Conservation (phyloP, 31 red algal genomes). For the Odonthalia washingtoniensis region DNA sequence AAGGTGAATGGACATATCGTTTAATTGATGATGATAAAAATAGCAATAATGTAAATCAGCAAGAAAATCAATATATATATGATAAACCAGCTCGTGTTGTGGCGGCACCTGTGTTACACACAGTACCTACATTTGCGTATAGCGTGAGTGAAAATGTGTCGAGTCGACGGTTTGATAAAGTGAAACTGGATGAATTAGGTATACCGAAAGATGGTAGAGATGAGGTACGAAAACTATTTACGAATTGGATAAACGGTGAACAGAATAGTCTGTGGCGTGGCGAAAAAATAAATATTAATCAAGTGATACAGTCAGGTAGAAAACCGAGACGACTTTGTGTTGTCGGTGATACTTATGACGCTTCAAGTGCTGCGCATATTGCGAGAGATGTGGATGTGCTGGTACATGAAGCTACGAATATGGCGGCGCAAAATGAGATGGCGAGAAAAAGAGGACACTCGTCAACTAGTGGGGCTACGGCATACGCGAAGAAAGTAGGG, state of each 20-base stretch:
- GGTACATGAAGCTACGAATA: slow-evolving; percentile 93
- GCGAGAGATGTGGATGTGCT: slow-evolving; percentile 77
- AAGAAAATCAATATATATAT: background rate
- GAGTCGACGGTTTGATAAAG: slow-evolving; percentile 47
- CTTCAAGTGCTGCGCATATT: slow-evolving; percentile 55
- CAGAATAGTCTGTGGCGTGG: slow-evolving; percentile 47
- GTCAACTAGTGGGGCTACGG: slow-evolving; percentile 47
- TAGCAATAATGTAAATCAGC: no score
- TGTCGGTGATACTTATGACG: slow-evolving; percentile 87
- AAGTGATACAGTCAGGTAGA: slow-evolving; percentile 53
- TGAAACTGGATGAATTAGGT: slow-evolving; percentile 51
- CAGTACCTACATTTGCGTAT: slow-evolving; percentile 85
- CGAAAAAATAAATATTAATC: slow-evolving; percentile 42
- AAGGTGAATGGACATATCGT: slow-evolving; percentile 41
- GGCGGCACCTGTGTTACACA: slow-evolving; percentile 75
- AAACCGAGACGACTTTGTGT: slow-evolving; percentile 67
- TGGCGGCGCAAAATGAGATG: slow-evolving; percentile 52
- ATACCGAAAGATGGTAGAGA: slow-evolving; percentile 56
- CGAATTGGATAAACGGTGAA: slow-evolving; percentile 52
- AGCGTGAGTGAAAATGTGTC: slow-evolving; percentile 63
- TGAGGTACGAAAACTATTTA: slow-evolving; percentile 47
- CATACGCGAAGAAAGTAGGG: slow-evolving; percentile 66
- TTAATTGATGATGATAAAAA: slow-evolving; percentile 2
- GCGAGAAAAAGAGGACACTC: slow-evolving; percentile 66
- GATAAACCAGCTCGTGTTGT: slow-evolving; percentile 54